Base-by-base conservation (phyloP, 2,329 filamentous ascomycete species). In the Trichoderma asperellum region DNA sequence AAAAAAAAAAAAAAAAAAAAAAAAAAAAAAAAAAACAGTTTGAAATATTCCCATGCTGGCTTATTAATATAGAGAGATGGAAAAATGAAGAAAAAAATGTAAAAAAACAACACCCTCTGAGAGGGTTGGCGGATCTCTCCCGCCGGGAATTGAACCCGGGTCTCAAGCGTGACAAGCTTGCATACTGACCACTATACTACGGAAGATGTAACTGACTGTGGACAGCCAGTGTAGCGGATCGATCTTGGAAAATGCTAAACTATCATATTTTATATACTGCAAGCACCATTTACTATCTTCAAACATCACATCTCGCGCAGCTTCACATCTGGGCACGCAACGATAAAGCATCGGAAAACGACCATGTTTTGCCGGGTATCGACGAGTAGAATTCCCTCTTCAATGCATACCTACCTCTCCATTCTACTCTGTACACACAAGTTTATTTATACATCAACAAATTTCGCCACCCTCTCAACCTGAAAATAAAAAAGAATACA, bases 321-420 rank as follows among this genome's bases (percentile, higher is more conserved):
- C 7, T 2, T 29, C 29, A 35, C 16, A 49, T n/a, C 18, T 35
- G 14, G 3, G 18, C 34, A 11, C 35, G 7, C n/a, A 47, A 47
- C 37, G 5, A 12, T 1, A 49, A 24, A 49, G 5, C 18, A 37
- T 7, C 24, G n/a, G 7, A 68, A 49, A 57, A 34, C 35, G 37
- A 68, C 43, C 66, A 58, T 70, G 60, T 67, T 43, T 43, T 77
- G 75, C 77, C 75, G 77, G 76, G 76, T 78, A 78, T 79, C 75
- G 76, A 77, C 75, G 73, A 75, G 74, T 73, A 76, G 74, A 68
- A 68, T 70, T 64, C 56, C 55, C 67, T 56, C 47, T 66, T 68
- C 68, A 65, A 32, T 32, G 32, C 69, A 70, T 69, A 66, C 68
- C 32, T 32, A 61, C 68, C 32, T 32, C 59, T 68, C 70, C 70